Base-by-base conservation (phyloP, 176 grass and related monocot species). In the Oryza officinalis region DNA sequence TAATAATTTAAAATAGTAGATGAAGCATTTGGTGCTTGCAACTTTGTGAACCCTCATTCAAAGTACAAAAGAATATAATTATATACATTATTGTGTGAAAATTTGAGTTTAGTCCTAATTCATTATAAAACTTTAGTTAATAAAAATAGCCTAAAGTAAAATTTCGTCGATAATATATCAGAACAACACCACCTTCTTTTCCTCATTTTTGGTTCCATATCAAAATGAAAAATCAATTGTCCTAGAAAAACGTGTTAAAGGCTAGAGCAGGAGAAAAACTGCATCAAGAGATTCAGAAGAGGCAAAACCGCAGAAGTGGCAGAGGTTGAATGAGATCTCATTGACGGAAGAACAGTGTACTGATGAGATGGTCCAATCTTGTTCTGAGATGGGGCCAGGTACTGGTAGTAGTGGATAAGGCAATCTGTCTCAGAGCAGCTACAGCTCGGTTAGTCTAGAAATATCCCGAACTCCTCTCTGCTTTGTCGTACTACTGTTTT, bases 401-500 rank as follows among this genome's bases (percentile, higher is more conserved):
- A 52, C 17, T 52, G 20, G 32, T 32, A 32, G 49, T 52, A 52
- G 17, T 52, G 49, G 49, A 52, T 59, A 22, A 59, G 54, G 54
- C 17, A 59, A 59, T 59, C 54, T 59, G 66, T 78, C 25, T 11
- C 23, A 27, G 83, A 60, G 44, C 68, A 30, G 44, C 25, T 8
- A 26, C 74, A 27, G 68, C 74, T 43, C 0, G 80, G 63, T 41
- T 57, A 9, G 31, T 79, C 69, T 60, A 67, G 60, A 84, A 79
- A 79, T 59, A 61, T 75, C 74, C 25, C 41, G 0, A 5, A 32
- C 27, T 22, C 18, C 7, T 76, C 10, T 43, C 41, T 63, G 40
- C 25, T 59, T 65, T 83, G 75, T 73, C 75, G 59, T 43, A 10
- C 15, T 40, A 71, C 10, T 50, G 5, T 79, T 69, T 52, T 79